Conservation (phyloP, 2,329 filamentous ascomycete species). For the Lasiodiplodia hormozganensis region DNA sequence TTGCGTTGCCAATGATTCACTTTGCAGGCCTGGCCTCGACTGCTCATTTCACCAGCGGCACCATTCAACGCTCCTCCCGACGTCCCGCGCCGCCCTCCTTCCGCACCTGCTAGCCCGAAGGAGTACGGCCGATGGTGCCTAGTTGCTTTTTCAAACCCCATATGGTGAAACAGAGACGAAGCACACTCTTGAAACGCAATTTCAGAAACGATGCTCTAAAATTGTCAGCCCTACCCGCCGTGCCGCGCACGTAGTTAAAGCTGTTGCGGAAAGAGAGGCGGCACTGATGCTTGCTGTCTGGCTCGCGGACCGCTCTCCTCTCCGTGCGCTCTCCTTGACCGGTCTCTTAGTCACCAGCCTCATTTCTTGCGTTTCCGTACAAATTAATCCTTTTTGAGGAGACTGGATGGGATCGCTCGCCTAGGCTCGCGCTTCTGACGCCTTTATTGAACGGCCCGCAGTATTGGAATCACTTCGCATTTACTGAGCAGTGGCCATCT, state of each 20-base stretch:
- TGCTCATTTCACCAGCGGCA: slow-evolving; percentile 12
- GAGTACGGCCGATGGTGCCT: background rate
- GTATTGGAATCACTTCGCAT: slow-evolving; percentile 17
- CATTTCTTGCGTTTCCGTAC: slow-evolving; percentile 14
- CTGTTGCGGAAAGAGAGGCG: slow-evolving; percentile 1
- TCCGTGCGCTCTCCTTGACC: slow-evolving; percentile 9
- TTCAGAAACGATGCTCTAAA: background rate
- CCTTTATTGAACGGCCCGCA: slow-evolving; percentile 9
- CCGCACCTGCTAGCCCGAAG: slow-evolving; percentile 2
- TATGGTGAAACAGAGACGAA: background rate
- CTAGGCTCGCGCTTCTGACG: background rate
- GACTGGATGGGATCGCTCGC: background rate
- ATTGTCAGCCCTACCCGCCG: slow-evolving; percentile 24
- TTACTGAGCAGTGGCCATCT: background rate
- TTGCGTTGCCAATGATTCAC: slow-evolving; percentile 16
- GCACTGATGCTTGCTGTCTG: background rate
- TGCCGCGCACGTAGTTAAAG: slow-evolving; percentile 7
- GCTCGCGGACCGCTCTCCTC: background rate
- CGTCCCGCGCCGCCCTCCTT: slow-evolving; percentile 5
- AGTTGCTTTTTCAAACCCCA: background rate
- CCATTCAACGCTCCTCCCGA: background rate
- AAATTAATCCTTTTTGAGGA: slow-evolving; percentile 5
- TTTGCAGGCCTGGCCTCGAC: background rate
- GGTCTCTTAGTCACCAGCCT: slow-evolving; percentile 24
- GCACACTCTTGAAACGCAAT: slow-evolving; percentile 12